Conservation (phyloP, 176 grass and related monocot genomes). For the Carex parvula region DNA sequence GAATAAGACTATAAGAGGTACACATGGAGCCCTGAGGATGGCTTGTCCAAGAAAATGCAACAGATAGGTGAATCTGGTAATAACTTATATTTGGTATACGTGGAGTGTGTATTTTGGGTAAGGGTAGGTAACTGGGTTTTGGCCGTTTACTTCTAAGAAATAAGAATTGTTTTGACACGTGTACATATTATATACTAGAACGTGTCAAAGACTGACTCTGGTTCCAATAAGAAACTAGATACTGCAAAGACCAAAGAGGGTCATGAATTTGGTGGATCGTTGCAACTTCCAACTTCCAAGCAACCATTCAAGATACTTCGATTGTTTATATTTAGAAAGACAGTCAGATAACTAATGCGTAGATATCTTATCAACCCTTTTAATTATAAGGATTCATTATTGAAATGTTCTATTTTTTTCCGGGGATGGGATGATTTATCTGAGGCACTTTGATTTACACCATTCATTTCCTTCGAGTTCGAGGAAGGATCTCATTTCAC, state of each 20-base stretch:
- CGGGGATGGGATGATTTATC: too few relatives aligned
- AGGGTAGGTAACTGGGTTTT: neutral
- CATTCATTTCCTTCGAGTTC: too few relatives aligned
- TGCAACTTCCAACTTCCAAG: slow-evolving; percentile 2
- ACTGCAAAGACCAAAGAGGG: neutral
- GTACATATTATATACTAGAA: neutral
- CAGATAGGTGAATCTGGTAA: neutral
- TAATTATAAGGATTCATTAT: neutral
- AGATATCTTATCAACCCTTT: neutral
- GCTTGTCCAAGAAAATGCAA: neutral
- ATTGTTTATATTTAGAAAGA: too few relatives aligned
- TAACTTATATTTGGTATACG: neutral
- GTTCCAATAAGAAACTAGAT: neutral
- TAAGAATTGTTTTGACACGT: neutral
- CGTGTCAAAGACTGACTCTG: neutral
- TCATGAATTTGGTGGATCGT: neutral
- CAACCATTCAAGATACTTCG: neutral
- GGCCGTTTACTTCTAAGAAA: neutral
- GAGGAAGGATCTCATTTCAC: too few relatives aligned
- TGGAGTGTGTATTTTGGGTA: neutral
- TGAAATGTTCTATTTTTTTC: too few relatives aligned
- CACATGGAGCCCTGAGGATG: neutral
- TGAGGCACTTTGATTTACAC: too few relatives aligned
- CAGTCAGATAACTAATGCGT: too few relatives aligned
- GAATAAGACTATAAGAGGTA: neutral